Evolutionary conservation across 352 stramenopile genomes (phyloP).

Genomic region (Nothophytophthora sp.): DNA sequence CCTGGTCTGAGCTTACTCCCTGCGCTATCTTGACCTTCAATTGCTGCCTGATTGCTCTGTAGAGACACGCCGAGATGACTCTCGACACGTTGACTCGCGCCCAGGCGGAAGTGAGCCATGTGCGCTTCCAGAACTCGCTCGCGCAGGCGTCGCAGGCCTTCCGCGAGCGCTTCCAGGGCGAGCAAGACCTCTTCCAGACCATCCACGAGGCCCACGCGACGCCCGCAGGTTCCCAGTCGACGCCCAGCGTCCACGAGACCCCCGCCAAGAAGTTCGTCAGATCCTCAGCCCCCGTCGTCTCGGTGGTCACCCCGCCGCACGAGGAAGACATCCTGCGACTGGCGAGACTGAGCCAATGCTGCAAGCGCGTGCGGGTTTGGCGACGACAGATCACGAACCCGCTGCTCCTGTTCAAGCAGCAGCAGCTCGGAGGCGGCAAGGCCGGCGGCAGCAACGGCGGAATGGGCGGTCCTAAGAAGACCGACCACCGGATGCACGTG

Average conservation of each 20-base stretch:
- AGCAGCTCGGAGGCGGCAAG: conserved; percentile 27
- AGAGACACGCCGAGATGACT: conserved; percentile 63
- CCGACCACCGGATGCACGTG: conserved; percentile 70
- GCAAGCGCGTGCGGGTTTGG: conserved; percentile 78
- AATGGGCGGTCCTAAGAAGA: conserved; percentile 39
- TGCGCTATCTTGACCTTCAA: too few species aligned
- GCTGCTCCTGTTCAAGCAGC: conserved; percentile 60
- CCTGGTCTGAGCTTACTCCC: too few species aligned
- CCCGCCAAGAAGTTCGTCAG: conserved; percentile 10
- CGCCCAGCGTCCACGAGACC: conserved; percentile 4
- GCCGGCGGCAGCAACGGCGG: conserved; percentile 7
- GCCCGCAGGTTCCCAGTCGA: background rate
- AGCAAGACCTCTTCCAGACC: conserved; percentile 54
- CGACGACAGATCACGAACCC: conserved; percentile 61
- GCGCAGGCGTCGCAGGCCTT: conserved; percentile 45
- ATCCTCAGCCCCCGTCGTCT: background rate
- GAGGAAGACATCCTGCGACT: conserved; percentile 54
- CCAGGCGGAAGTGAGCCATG: conserved; percentile 56
- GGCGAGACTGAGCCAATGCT: conserved; percentile 67
- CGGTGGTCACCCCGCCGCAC: conserved; percentile 5
- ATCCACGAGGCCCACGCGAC: background rate
- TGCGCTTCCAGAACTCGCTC: conserved; percentile 62
- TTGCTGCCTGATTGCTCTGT: background rate
- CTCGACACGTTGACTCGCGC: conserved; percentile 62
- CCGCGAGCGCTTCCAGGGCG: conserved; percentile 41